These are phyloP conservation scores for Trichomonascaceae sp. DNA, from an alignment of 1,139 yeast species.

Conservation along the genomic window DNA sequence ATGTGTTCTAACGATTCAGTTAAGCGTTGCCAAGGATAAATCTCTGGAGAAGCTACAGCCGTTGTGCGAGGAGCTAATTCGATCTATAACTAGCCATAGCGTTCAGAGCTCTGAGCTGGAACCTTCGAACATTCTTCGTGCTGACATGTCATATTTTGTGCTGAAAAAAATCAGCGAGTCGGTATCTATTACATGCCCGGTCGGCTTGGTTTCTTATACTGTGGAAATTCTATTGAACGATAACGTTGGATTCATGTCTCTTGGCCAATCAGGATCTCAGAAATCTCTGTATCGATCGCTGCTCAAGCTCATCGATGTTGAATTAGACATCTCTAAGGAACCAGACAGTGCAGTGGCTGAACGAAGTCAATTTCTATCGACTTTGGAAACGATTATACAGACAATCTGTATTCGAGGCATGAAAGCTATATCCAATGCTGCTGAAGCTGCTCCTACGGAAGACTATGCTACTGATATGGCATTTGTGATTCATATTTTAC, in stretches of 20 bases:
- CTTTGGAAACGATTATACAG: constrained; percentile 26
- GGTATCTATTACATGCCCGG: constrained; percentile 8
- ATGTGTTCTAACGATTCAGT: constrained; percentile 52
- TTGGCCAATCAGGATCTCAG: constrained; percentile 10
- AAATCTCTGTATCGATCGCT: constrained; percentile 21
- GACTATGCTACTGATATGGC: constrained; percentile 59
- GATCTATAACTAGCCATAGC: constrained; percentile 49
- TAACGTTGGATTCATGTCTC: constrained; percentile 19
- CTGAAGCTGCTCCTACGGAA: constrained; percentile 24
- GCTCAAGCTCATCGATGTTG: constrained; percentile 23
- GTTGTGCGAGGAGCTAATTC: constrained; percentile 46
- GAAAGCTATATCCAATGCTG: constrained; percentile 20
- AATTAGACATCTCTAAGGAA: constrained; percentile 21
- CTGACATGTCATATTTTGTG: constrained; percentile 65
- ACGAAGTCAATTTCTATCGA: constrained; percentile 3
- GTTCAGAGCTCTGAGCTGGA: constrained; percentile 43
- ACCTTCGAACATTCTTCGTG: constrained; percentile 53
- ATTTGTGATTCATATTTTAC: constrained; percentile 56
- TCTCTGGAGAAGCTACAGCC: constrained; percentile 34
- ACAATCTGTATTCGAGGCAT: constrained; percentile 28
- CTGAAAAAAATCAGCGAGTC: constrained; percentile 41
- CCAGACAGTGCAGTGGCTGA: not conserved
- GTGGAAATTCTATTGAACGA: constrained; percentile 23
- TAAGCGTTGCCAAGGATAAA: constrained; percentile 30
- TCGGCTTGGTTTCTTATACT: constrained; percentile 17